Base-by-base conservation (phyloP, 257 asterid species). In the Euphrasia confusa region DNA sequence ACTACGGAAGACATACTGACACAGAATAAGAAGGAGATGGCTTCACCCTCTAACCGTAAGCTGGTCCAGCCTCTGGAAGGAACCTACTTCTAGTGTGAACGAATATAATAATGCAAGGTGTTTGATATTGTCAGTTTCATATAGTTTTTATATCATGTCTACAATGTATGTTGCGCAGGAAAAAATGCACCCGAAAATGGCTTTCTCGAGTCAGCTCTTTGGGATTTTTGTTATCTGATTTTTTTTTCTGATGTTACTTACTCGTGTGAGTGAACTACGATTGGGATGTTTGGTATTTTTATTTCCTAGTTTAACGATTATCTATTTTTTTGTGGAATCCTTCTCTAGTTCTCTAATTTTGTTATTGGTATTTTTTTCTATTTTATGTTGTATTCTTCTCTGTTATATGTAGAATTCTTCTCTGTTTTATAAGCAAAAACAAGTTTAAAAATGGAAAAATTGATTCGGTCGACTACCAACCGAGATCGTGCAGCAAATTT, bases 1-100 rank as follows among this genome's bases (percentile, higher is more conserved):
- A 86, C 89, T 7, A 89, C 70, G 79, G 79, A 74, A 58, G 53
- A 74, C 39, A 74, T 74, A 6, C 49, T 74, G 37, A 74, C 75
- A 5, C 71, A 65, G 61, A 72, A 69, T 21, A 74, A 74, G 75
- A 74, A 74, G 62, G 79, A 74, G 68, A 74, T 74, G 79, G 70
- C 79, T 0, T 66, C 78, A 27, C 71, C 79, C 3, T 72, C 70
- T 56, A 69, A 70, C 75, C 75, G 75, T 48, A 74, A 69, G 79
- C 75, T 70, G 28, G 73, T 61, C 68, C 65, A 89, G 78, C 97
- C 97, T 26, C 97, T 94, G 0, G 96, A 89, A 79, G 96, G 96
- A 67, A 83, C 90, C 73, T 80, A 77, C 71, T 89, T 89, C 80
- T 88, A 83, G 86, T 63, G 37, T 68, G 66, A 71, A 35, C 2